phyloP scores from a whole-genome alignment of 768 basidiomycete genomes.

The Leucogyrophana mollusca region DNA sequence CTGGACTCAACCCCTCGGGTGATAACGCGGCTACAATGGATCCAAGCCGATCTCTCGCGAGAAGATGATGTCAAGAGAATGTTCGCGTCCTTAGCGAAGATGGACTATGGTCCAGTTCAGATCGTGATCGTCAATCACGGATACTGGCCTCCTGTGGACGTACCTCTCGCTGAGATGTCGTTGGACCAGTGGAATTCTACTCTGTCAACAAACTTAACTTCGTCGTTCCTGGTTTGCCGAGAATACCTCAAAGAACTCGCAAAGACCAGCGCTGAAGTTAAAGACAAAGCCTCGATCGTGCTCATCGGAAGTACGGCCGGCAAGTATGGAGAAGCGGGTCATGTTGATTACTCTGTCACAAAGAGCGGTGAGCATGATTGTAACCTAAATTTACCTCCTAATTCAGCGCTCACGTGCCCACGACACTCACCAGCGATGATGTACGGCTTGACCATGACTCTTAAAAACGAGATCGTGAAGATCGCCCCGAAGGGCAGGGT shows the following conservation, averaged over 20 bases:
- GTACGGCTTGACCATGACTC: constrained; percentile 64
- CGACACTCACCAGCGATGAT: constrained; percentile 51
- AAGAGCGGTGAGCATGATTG: constrained; percentile 56
- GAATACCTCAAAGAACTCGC: constrained; percentile 54
- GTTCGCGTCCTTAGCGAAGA: constrained; percentile 40
- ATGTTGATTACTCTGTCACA: constrained; percentile 64
- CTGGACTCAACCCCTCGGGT: constrained; percentile 33
- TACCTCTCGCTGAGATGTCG: constrained; percentile 54
- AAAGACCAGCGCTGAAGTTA: constrained; percentile 35
- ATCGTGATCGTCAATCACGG: constrained; percentile 65
- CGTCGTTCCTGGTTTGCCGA: constrained; percentile 63
- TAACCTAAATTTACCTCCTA: background rate
- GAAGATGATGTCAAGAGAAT: constrained; percentile 53
- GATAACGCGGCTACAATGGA: constrained; percentile 22
- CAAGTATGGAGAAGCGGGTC: constrained; percentile 67
- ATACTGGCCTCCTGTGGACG: constrained; percentile 43
- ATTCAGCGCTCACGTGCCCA: background rate
- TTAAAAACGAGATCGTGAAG: constrained; percentile 82
- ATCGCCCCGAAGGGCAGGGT: constrained; percentile 71
- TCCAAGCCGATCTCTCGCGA: constrained; percentile 58
- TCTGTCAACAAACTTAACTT: constrained; percentile 62
- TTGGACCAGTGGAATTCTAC: constrained; percentile 65
- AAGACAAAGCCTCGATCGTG: constrained; percentile 58
- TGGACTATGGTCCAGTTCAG: constrained; percentile 51
- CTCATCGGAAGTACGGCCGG: constrained; percentile 73